Conservation (phyloP, 1,284 basidiomycete genomes). For the Cutaneotrichosporon daszewskae region DNA sequence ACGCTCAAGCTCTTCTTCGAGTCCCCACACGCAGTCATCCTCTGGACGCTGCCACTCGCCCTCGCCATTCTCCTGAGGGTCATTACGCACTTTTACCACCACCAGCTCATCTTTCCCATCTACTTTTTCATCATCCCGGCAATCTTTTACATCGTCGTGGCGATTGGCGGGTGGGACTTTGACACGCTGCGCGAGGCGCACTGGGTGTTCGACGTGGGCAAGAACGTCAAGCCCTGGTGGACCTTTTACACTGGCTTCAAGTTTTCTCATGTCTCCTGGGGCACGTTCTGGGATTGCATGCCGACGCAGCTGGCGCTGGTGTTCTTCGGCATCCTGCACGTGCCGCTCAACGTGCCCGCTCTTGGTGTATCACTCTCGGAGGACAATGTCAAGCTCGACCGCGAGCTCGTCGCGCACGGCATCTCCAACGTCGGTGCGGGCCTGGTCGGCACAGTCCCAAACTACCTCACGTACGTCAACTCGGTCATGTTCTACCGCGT, state of each 20-base stretch:
- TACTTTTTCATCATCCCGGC: conserved; percentile 83
- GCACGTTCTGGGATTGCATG: conserved; percentile 65
- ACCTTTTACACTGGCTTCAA: conserved; percentile 73
- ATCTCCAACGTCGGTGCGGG: conserved; percentile 84
- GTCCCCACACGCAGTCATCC: conserved; percentile 57
- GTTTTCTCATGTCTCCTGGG: conserved; percentile 58
- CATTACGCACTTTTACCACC: conserved; percentile 73
- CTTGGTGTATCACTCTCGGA: conserved; percentile 87
- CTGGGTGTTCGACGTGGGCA: conserved; percentile 84
- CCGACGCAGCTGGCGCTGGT: conserved; percentile 52
- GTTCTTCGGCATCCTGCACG: conserved; percentile 69
- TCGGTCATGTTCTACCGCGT: conserved; percentile 91
- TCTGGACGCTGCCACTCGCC: conserved; percentile 71
- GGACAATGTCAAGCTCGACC: conserved; percentile 84
- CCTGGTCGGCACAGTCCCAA: conserved; percentile 62
- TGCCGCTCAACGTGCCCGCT: conserved; percentile 88
- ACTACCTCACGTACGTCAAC: conserved; percentile 67
- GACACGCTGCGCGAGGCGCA: conserved; percentile 59
- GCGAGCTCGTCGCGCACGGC: conserved; percentile 88
- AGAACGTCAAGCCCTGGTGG: conserved; percentile 65
- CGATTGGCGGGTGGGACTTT: conserved; percentile 61
- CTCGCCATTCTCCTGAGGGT: conserved; percentile 73
- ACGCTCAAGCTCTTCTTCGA: conserved; percentile 59
- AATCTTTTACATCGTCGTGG: conserved; percentile 75
- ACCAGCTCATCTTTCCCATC: conserved; percentile 86